phyloP scores from a whole-genome alignment of 2,329 filamentous ascomycete genomes.

The Xenosphaeropsis pyriputrescens region DNA sequence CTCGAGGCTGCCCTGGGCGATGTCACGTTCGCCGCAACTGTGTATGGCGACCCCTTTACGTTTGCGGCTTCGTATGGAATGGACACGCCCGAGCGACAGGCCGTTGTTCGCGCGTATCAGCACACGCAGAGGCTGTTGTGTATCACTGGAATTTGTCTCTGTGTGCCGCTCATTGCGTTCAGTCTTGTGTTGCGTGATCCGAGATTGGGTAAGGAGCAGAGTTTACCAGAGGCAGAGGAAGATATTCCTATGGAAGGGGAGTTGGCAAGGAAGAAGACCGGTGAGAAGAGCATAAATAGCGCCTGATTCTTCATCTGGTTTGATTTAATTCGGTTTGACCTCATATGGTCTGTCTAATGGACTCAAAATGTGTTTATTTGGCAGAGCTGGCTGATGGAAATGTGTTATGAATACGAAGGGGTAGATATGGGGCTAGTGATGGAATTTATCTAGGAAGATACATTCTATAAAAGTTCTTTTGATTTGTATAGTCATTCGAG shows the following conservation, averaged over 20 bases:
- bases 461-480: too few species aligned
- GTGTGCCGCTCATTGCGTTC: slow-evolving; percentile 27
- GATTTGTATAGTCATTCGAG: too few species aligned
- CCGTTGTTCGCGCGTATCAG: slow-evolving; percentile 17
- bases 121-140: slow-evolving; percentile 30
- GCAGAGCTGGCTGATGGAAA: too few species aligned
- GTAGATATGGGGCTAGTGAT: too few species aligned
- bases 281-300: too few species aligned
- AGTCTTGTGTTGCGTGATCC: slow-evolving; percentile 28
- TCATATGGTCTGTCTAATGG: too few species aligned
- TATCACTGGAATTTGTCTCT: slow-evolving; percentile 32
- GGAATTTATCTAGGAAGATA: too few species aligned
- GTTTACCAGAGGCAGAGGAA: slow-evolving; percentile 3
- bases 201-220: slow-evolving; percentile 14
- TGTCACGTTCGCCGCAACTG: slow-evolving; percentile 20
- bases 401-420: too few species aligned
- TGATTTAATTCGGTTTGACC: too few species aligned
- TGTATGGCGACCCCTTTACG: slow-evolving; percentile 20
- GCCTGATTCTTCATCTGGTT: too few species aligned
- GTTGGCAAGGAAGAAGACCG: too few species aligned
- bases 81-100: slow-evolving; percentile 21
- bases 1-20: slow-evolving; percentile 40
- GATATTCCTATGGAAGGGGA: not conserved
- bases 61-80: slow-evolving; percentile 22
- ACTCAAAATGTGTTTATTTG: too few species aligned